Percentiles rank a stretch among this genome's conserved stretches.
These are phyloP conservation scores for Triangularia setosa DNA, from an alignment of 2,329 filamentous ascomycete species.

Conservation along the genomic window DNA sequence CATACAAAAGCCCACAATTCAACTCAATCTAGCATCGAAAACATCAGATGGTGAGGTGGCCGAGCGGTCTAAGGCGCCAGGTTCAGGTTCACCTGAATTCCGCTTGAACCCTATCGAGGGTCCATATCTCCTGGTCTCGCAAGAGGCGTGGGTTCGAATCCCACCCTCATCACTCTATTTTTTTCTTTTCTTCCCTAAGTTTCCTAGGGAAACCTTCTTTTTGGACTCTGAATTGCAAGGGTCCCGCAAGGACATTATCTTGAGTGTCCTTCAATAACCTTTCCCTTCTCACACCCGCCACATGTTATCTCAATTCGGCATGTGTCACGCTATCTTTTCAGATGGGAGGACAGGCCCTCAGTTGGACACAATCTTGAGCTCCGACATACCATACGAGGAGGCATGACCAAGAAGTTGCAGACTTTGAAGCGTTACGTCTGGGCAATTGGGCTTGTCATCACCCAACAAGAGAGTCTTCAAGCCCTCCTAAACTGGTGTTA, in stretches of 20 bases:
- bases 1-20: neutral
- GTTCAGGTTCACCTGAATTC: slow-evolving; percentile 21
- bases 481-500: neutral
- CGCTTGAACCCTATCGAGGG: neutral
- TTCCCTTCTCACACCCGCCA: too few species aligned
- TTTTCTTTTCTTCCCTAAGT: neutral
- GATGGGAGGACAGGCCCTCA: too few species aligned
- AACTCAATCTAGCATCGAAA: slow-evolving; percentile 1
- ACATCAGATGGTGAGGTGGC: slow-evolving; percentile 16
- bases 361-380: too few species aligned
- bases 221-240: neutral
- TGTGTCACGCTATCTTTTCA: too few species aligned
- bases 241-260: too few species aligned
- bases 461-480: neutral
- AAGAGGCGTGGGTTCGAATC: slow-evolving; percentile 26
- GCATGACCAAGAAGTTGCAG: too few species aligned
- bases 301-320: too few species aligned
- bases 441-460: neutral
- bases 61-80: slow-evolving; percentile 23
- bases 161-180: slow-evolving; percentile 21
- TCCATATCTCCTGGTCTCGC: slow-evolving; percentile 20
- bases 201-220: neutral
- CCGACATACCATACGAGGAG: too few species aligned
- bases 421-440: too few species aligned
- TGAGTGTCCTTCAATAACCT: too few species aligned